Evolutionary conservation across 2,329 filamentous ascomycete species (phyloP).

Genomic region (Sporothrix brasiliensis): DNA sequence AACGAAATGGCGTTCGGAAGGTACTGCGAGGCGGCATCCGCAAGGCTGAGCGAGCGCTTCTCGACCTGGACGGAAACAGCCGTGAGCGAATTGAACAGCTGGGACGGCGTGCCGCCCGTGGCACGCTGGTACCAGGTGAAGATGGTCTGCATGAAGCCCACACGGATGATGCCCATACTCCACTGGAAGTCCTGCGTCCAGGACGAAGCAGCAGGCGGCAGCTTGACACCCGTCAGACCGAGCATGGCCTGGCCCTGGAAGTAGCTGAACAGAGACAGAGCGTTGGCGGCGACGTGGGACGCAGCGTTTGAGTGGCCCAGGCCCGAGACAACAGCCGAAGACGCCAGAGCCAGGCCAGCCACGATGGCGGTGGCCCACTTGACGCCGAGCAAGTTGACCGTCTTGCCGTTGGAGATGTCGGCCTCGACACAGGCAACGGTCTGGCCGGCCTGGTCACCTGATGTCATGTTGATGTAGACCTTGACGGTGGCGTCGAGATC

Average conservation of each 20-base stretch:
- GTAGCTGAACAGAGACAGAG: constrained; percentile 80
- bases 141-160: constrained; percentile 75
- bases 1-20: constrained; percentile 47
- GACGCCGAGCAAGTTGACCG: constrained; percentile 77
- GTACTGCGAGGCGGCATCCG: constrained; percentile 41
- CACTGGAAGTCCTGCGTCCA: constrained; percentile 94
- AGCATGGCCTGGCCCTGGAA: constrained; percentile 86
- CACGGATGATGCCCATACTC: constrained; percentile 85
- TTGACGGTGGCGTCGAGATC: constrained; percentile 79
- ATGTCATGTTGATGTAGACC: constrained; percentile 70
- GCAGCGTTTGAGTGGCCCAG: constrained; percentile 85
- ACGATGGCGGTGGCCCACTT: constrained; percentile 81
- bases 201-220: constrained; percentile 78
- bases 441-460: constrained; percentile 49
- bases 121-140: constrained; percentile 88
- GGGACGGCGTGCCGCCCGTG: constrained; percentile 77
- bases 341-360: constrained; percentile 70
- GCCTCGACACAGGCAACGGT: constrained; percentile 79
- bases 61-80: constrained; percentile 74
- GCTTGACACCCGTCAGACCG: constrained; percentile 71
- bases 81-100: constrained; percentile 68
- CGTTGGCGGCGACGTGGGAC: constrained; percentile 82
- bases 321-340: constrained; percentile 79
- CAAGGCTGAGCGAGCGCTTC: constrained; percentile 50
- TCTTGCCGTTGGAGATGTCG: constrained; percentile 78